Conservation (phyloP, 2,329 filamentous ascomycete genomes). For the Talaromyces islandicus region DNA sequence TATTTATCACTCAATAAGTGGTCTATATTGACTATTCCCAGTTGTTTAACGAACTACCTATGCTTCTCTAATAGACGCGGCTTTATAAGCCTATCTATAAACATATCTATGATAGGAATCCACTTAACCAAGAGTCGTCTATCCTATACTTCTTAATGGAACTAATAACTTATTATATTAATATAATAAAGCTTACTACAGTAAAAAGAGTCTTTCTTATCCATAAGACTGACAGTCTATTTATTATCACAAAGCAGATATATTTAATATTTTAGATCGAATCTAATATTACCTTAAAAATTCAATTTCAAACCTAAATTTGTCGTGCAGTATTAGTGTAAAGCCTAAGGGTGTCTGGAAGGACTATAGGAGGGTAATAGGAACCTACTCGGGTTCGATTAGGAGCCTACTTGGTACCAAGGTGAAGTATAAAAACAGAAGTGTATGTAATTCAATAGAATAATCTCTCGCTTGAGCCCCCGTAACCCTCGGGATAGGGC, state of each 20-base stretch:
- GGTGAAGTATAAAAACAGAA: too few relatives aligned
- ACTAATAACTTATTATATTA: not conserved
- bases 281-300: not conserved
- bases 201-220: not conserved
- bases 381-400: too few relatives aligned
- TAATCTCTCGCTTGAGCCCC: too few relatives aligned
- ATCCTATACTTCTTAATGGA: not conserved
- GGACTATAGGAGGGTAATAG: too few relatives aligned
- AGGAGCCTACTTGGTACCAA: too few relatives aligned
- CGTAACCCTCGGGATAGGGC: too few relatives aligned
- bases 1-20: not conserved
- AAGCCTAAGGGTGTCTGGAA: too few relatives aligned
- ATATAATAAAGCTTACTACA: not conserved
- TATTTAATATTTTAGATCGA: not conserved
- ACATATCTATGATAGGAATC: not conserved
- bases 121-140: not conserved
- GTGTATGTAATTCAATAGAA: too few relatives aligned
- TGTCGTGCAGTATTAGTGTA: not conserved
- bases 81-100: not conserved
- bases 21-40: not conserved
- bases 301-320: not conserved
- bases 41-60: not conserved
- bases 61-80: not conserved
- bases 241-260: not conserved
- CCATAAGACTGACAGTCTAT: not conserved